Conservation (phyloP, 805 yeast genomes). For the Allodekkera sacchari region DNA sequence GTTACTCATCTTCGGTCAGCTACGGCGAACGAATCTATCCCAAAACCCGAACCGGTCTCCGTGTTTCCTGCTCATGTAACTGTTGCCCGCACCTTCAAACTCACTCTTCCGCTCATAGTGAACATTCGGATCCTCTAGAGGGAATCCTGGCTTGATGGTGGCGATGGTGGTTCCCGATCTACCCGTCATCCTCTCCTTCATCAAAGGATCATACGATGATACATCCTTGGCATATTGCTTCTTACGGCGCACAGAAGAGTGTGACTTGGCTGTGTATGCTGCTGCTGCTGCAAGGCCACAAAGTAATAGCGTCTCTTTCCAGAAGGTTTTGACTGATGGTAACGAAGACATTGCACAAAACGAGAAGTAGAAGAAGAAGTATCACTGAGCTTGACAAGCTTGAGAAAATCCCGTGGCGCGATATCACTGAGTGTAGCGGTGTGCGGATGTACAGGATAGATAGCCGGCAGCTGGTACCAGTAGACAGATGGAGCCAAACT, state of each 20-base stretch:
- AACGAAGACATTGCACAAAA: slow-evolving; percentile 15
- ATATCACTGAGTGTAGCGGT: no score
- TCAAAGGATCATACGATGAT: slow-evolving; percentile 23
- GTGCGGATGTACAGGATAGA: no score
- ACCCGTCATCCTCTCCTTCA: slow-evolving; percentile 14
- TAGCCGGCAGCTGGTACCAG: no score
- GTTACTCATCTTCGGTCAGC: no score
- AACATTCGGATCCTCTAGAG: slow-evolving; percentile 23
- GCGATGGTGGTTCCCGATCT: slow-evolving; percentile 15
- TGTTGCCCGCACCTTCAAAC: slow-evolving; percentile 60
- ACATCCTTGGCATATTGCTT: slow-evolving; percentile 27
- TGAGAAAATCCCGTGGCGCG: no score
- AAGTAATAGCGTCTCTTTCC: slow-evolving; percentile 26
- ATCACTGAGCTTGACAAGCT: no score
- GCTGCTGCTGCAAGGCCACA: slow-evolving; percentile 23
- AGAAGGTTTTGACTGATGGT: slow-evolving; percentile 19
- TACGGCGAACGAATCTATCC: neutral
- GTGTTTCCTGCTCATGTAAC: slow-evolving; percentile 39
- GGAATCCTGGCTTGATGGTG: slow-evolving; percentile 27
- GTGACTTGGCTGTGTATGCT: slow-evolving; percentile 27
- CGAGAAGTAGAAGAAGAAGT: no score
- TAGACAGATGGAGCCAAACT: no score
- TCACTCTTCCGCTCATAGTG: slow-evolving; percentile 47
- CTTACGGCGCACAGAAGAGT: slow-evolving; percentile 27
- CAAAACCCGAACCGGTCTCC: slow-evolving; percentile 25